Conservation (phyloP, 345 rosid genomes). For the Brassica juncea region DNA sequence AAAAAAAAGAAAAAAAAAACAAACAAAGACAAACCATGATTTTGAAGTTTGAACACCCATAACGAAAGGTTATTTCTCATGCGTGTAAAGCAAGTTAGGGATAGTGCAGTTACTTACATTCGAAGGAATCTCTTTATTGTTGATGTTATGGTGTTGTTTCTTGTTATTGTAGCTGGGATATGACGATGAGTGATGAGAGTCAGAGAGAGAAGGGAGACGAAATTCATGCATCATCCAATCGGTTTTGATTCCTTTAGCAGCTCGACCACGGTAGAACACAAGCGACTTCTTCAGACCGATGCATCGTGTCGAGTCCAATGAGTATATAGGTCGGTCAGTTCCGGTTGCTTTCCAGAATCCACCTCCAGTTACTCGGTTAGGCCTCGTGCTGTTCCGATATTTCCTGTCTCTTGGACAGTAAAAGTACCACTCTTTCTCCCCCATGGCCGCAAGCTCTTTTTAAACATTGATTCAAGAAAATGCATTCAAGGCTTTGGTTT, state of each 20-base stretch:
- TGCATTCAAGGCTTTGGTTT: not conserved
- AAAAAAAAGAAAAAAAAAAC: not conserved
- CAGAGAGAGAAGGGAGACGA: conserved; percentile 71
- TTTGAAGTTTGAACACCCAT: not conserved
- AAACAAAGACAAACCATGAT: not conserved
- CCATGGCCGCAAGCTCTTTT: conserved; percentile 66
- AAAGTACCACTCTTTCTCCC: conserved; percentile 96
- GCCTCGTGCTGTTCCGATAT: conserved; percentile 86
- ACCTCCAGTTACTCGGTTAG: conserved; percentile 89
- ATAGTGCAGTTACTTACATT: conserved; percentile 44
- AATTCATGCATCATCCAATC: conserved; percentile 99
- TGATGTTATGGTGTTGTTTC: conserved; percentile 28
- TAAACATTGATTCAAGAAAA: conserved; percentile 18
- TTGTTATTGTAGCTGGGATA: conserved; percentile 21
- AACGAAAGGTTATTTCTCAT: not conserved
- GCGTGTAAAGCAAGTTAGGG: conserved; percentile 20
- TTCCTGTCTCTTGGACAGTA: conserved; percentile 92
- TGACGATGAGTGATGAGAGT: conserved; percentile 41
- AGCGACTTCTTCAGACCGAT: conserved; percentile 91
- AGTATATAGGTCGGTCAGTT: conserved; percentile 93
- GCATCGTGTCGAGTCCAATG: conserved; percentile 68
- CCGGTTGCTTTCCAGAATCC: conserved; percentile 99
- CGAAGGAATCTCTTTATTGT: conserved; percentile 57
- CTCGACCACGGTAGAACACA: conserved; percentile 91
- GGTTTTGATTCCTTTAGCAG: conserved; percentile 88